Evolutionary conservation across 768 basidiomycete genomes (phyloP), one percentile per base, ranked within the genome.

Genomic region (Suillus luteus): DNA sequence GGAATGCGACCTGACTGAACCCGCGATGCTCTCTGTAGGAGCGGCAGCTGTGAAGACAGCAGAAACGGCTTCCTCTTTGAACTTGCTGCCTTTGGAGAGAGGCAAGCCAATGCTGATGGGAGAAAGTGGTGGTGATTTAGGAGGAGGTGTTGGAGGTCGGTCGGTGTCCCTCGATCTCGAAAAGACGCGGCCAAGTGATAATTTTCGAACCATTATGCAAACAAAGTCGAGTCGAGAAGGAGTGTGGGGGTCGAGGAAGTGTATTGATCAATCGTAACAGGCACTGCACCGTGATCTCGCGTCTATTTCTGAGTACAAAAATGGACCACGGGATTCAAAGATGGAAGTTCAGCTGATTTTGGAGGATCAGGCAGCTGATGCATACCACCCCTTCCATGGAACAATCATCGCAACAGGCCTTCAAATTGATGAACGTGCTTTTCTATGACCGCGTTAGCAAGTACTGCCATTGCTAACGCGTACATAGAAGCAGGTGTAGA

Each of bases 21-120:
- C 51, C 19, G 27, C 1, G 5, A 33, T 5, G 1, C 51, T 33
- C 17, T 33, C 51, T 33, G 51, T 33, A 33, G 51, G 51, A 31
- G 51, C 51, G 10, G 51, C 19, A 33, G 27, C 17, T 0, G 65
- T 72, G 43, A 71, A 57, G 51, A 76, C 59, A 0, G 64, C 74
- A 2, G 74, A 75, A 22, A 68, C 61, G 2, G 65, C 40, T 0
- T 68, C 71, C 19, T 75, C 74, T 22, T 62, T 68, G 59, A 75
- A 76, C 27, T 72, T 70, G 64, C 74, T 75, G 19, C 73, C 75
- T 14, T 69, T 67, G 35, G 68, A 62, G 22, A 67, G 65, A 14
- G 66, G 72, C 46, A 67, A 66, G 11, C 63, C 64, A 3, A 60
- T 1, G 24, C 49, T 27, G 24, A 66, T 55, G 0, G 69, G 69